Evolutionary conservation across 805 yeast genomes (phyloP), one percentile per base, ranked within the genome.

Genomic region (Peterozyma xylosa): DNA sequence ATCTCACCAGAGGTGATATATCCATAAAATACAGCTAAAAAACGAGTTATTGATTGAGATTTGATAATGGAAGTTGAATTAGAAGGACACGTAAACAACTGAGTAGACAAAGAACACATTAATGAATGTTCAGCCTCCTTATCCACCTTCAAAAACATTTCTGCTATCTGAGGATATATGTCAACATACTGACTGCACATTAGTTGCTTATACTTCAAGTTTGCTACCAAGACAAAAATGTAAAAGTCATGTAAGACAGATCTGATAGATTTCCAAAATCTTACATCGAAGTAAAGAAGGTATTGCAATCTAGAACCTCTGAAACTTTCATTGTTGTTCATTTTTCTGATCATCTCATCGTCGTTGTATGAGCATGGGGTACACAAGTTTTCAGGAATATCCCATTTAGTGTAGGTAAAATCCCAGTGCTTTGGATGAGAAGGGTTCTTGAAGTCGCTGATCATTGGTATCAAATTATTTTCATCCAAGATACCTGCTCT

Each of bases 1-100:
- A 77, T 73, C 40, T 68, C 67, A 6, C 78, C 77, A 0, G 63
- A 67, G 1, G 88, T 78, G 16, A 86, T 64, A 52, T 77, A 80
- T 2, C 80, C 80, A 53, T 76, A 80, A 2, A 85, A 70, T 9
- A 82, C 64, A 5, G 86, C 80, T 45, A 84, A 60, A 45, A 85
- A 73, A 40, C 79, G 69, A 2, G 80, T 68, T 16, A 83, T 62
- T 48, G 82, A 86, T 9, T 87, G 87, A 52, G 80, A 84, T 30
- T 67, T 60, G 6, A 80, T 70, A 21, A 86, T 74, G 27, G 77
- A 64, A 1, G 76, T 74, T 0, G 95, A 81, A 50, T 84, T 82
- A 0, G 89, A 76, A 0, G 97, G 96, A 43, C 95, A 83, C 0
- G 97, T 90, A 60, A 89, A 89, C 17, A 93, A 64, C 62, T 93